These are phyloP conservation scores for Aureobasidium sp. DNA, from an alignment of 2,329 filamentous ascomycete species.

Conservation along the genomic window DNA sequence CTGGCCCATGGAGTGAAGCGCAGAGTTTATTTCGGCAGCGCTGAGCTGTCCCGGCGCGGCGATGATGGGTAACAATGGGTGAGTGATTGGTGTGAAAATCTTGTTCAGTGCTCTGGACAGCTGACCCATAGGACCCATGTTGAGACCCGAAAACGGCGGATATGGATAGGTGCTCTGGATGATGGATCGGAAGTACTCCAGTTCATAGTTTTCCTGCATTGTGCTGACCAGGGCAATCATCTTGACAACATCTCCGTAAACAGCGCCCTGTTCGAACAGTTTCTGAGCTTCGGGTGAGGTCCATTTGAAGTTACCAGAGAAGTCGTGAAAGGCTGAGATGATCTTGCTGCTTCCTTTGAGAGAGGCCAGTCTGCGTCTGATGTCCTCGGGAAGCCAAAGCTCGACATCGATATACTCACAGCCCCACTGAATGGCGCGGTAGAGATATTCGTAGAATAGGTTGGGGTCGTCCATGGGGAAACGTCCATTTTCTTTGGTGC, in stretches of 20 bases:
- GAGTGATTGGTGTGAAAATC: constrained; percentile 81
- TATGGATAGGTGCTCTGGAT: constrained; percentile 63
- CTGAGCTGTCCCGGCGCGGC: constrained; percentile 81
- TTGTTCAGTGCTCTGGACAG: constrained; percentile 77
- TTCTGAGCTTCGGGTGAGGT: constrained; percentile 63
- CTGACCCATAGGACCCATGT: constrained; percentile 82
- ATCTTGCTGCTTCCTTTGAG: constrained; percentile 72
- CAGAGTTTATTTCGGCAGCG: constrained; percentile 76
- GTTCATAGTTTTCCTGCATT: constrained; percentile 80
- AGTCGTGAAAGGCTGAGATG: constrained; percentile 89
- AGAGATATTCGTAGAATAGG: constrained; percentile 72
- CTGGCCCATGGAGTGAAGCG: constrained; percentile 70
- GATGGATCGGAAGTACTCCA: constrained; percentile 79
- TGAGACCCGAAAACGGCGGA: constrained; percentile 73
- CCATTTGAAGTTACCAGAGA: constrained; percentile 79
- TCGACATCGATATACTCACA: constrained; percentile 88
- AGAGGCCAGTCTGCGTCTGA: constrained; percentile 60
- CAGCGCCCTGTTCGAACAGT: constrained; percentile 63
- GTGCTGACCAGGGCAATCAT: constrained; percentile 81
- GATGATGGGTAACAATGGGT: constrained; percentile 74
- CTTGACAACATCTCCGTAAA: constrained; percentile 79
- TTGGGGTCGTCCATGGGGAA: constrained; percentile 76
- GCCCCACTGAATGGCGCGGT: constrained; percentile 78
- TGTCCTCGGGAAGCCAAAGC: constrained; percentile 73
- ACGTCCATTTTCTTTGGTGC: constrained; percentile 71